phyloP scores from a whole-genome alignment of 169 alveolate species.

The Cryptosporidium canis region DNA sequence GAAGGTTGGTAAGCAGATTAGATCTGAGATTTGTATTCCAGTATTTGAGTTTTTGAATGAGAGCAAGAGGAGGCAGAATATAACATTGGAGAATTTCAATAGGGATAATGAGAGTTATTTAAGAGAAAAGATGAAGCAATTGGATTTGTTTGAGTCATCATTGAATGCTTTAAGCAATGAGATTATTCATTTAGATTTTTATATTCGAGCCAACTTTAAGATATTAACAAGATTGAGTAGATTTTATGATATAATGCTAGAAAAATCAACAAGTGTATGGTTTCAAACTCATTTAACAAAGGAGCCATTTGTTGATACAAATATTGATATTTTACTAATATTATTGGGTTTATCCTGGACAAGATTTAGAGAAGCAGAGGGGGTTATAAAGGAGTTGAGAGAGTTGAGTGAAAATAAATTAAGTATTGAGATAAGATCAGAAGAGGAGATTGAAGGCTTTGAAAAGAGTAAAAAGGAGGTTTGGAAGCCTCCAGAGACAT shows the following conservation, averaged over 20 bases:
- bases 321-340: constrained; percentile 80
- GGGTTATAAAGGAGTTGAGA: not conserved
- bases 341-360: constrained; percentile 79
- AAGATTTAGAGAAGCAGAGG: constrained; percentile 70
- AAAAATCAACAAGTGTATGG: constrained; percentile 79
- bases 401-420: not conserved
- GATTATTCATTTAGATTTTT: constrained; percentile 77
- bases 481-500: constrained; percentile 85
- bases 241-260: constrained; percentile 76
- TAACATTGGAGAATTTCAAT: not conserved
- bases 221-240: constrained; percentile 74
- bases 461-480: constrained; percentile 9
- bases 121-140: constrained; percentile 18
- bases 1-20: constrained; percentile 65
- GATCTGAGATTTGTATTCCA: constrained; percentile 52
- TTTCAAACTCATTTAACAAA: constrained; percentile 77
- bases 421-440: not conserved
- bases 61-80: not conserved
- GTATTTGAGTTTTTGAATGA: constrained; percentile 9
- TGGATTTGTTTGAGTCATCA: not conserved
- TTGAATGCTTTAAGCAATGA: constrained; percentile 75
- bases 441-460: not conserved
- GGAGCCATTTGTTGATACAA: constrained; percentile 80
- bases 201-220: constrained; percentile 75
- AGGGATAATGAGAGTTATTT: not conserved